phyloP scores from a whole-genome alignment of 805 yeast genomes.

The Diddensiella transvaalensis region DNA sequence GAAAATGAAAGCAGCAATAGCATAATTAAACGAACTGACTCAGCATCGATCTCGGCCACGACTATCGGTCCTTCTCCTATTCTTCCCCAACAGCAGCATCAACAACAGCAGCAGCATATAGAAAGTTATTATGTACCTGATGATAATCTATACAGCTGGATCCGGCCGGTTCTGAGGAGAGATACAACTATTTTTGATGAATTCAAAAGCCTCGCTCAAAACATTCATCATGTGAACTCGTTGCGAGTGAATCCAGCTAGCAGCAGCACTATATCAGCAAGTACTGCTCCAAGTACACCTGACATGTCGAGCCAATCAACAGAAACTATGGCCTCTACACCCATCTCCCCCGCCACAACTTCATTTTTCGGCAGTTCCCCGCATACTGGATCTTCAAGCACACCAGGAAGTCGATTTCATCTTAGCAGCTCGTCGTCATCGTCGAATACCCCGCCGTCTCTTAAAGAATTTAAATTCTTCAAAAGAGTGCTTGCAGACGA shows the following conservation, averaged over 20 bases:
- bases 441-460: conserved; percentile 15
- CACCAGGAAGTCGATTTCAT: background rate
- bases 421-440: background rate
- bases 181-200: conserved; percentile 25
- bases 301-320: background rate
- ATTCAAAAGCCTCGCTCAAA: conserved; percentile 13
- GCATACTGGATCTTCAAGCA: conserved; percentile 1
- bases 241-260: background rate
- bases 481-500: conserved; percentile 70
- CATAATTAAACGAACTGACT: background rate
- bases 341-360: conserved; percentile 6
- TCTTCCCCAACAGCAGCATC: background rate
- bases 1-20: conserved; percentile 9
- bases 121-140: background rate
- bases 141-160: conserved; percentile 24
- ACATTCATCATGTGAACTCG: conserved; percentile 2
- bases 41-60: no score
- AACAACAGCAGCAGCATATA: background rate
- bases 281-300: conserved; percentile 4
- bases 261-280: background rate
- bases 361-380: background rate
- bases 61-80: background rate
- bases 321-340: background rate
- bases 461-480: conserved; percentile 57
- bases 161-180: conserved; percentile 28